Base-by-base conservation (phyloP, 768 basidiomycete species). In the Lactarius sanguifluus region DNA sequence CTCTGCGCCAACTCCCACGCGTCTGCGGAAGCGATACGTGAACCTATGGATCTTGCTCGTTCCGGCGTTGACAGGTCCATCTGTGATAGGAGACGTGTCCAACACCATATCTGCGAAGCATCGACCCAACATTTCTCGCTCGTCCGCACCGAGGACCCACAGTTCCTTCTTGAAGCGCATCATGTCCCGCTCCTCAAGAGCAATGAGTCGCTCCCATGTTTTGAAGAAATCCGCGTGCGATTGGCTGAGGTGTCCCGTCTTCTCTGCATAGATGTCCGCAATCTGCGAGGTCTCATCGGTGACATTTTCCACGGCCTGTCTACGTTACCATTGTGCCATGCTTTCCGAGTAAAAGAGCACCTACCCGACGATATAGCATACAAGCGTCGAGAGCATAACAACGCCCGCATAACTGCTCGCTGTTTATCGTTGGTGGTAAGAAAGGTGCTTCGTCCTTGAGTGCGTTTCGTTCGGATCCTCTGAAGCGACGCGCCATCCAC, bases 351-450 rank as follows among this genome's bases (percentile, higher is more conserved):
- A 12, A 28, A 12, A 54, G 12, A 30, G 56, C 57, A 71, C 78
- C 36, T 67, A 88, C 92, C 82, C 90, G 91, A 54, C 96, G 89
- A 78, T 95, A 98, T 13, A 99, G 81, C 90, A 98, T 94, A 76
- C 97, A 98, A 2, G 86, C 82, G 72, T 99, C 93, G 7, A 91
- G 77, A 0, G 84, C 81, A 73, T 88, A 98, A 73, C 97, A 98
- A 58, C 80, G 83, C 73, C 86, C 86, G 76, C 97, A 99, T 13
- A 82, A 77, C 64, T 87, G 79, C 65, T 87, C 84, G 69, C 93
- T 86, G 73, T 98, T 93, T 66, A 97, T 89, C 0, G 94, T 92
- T 1, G 88, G 83, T 1, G 97, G 97, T 23, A 99, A 78, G 75
- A 96, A 92, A 10, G 84, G 79, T 57, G 8, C 25, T 60, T n/a